phyloP scores from a whole-genome alignment of 495 filamentous ascomycete species.

The Xylaria palmicola region DNA sequence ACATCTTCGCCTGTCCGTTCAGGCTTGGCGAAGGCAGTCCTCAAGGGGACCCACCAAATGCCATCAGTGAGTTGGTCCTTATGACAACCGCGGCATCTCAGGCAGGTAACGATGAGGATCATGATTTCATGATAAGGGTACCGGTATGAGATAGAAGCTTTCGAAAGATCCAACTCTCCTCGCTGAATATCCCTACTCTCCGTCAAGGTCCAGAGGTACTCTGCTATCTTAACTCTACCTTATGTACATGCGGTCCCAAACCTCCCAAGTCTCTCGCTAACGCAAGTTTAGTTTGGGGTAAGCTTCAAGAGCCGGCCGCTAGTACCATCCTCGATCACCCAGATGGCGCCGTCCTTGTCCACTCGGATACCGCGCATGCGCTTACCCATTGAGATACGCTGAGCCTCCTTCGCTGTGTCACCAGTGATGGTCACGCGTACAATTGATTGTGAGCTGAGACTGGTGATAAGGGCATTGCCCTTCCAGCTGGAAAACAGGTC shows the following conservation, averaged over 20 bases:
- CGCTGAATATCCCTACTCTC: constrained; percentile 6
- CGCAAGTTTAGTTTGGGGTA: constrained; percentile 33
- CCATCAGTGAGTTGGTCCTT: constrained; percentile 11
- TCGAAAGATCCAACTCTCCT: constrained; percentile 9
- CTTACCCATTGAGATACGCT: constrained; percentile 34
- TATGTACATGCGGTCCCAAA: constrained; percentile 31
- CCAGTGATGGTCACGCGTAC: constrained; percentile 35
- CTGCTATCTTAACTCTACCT: constrained; percentile 13
- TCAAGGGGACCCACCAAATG: neutral
- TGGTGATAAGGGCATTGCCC: constrained; percentile 37
- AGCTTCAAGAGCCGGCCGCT: constrained; percentile 36
- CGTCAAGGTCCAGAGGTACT: constrained; percentile 8
- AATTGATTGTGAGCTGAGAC: constrained; percentile 29
- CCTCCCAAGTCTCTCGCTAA: constrained; percentile 26
- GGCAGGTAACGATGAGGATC: neutral
- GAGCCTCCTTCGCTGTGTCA: constrained; percentile 35
- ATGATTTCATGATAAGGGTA: constrained; percentile 6
- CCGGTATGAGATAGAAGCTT: constrained; percentile 14
- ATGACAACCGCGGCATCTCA: constrained; percentile 1
- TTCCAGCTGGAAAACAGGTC: constrained; percentile 34
- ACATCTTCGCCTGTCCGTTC: too few species aligned
- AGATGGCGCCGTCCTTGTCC: constrained; percentile 34
- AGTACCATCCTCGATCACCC: constrained; percentile 37
- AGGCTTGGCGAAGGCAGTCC: neutral
- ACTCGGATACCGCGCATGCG: constrained; percentile 36